Base-by-base conservation (phyloP, 2,329 filamentous ascomycete genomes). In the Cytospora mali region DNA sequence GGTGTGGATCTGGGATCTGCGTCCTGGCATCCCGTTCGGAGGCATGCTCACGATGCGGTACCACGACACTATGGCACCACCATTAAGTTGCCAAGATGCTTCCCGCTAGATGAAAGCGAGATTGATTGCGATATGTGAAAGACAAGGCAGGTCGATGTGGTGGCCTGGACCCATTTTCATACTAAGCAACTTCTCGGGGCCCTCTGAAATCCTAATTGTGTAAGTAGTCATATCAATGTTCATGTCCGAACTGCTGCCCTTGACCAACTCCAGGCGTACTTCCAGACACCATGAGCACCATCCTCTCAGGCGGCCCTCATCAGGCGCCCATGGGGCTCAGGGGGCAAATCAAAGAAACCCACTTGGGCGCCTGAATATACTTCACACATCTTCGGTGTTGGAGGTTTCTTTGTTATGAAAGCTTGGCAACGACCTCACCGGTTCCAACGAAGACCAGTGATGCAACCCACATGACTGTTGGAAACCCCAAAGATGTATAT, bases 1-100 rank as follows among this genome's bases (percentile, higher is more conserved):
- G 59, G 58, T 64, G 58, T 46, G 42, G 9, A 28, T 16, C 62
- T 33, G 35, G 58, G 62, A 33, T 61, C 11, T 25, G 3, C 28
- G 5, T 10, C 21, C 25, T 39, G 21, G 28, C 42, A 18, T 52
- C 18, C 13, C 2, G 11, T 6, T 16, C n/a, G 39, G n/a, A 21
- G n/a, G 39, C 14, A 35, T 11, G 33, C 11, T 35, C 13, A 14
- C 33, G 33, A 16, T 35, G 33, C 33, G 33, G 13, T 3, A 35
- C 33, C 33, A 35, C 33, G 33, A 35, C 10, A 16, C 5, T 14
- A 42, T 42, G n/a, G 5, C 39, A 42, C 39, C n/a, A n/a, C 39
- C 18, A 21, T 18, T 18, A n/a, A 9, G 2, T n/a, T 42, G 39
- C 16, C n/a, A 18, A 7, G 11, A 42, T 2, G n/a, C 18, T 10